A percentile compares a stretch with the other conserved stretches of the same genome.
Evolutionary conservation across 805 yeast species (phyloP).

Genomic region (Hanseniaspora nectarophila): DNA sequence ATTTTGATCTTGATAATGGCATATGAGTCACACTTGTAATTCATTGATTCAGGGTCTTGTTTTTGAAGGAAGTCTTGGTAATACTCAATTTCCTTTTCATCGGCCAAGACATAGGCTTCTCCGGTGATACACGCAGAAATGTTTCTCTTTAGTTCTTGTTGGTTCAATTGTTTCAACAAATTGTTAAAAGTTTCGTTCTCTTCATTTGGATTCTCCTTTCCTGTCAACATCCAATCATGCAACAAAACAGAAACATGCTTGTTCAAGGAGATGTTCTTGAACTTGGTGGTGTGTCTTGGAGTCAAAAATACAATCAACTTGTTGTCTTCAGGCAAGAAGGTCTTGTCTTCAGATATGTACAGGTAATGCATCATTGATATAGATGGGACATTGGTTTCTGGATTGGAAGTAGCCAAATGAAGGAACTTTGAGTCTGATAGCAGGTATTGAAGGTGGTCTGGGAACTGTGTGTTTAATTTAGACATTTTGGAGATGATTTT

Average conservation of each 20-base stretch:
- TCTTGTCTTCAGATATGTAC: constrained; percentile 37
- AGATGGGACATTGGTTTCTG: constrained; percentile 56
- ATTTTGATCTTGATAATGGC: constrained; percentile 57
- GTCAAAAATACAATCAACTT: constrained; percentile 58
- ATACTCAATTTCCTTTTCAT: constrained; percentile 40
- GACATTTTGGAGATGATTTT: neutral
- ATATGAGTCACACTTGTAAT: constrained; percentile 34
- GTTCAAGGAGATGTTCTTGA: constrained; percentile 52
- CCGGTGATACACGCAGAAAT: constrained; percentile 61
- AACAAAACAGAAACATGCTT: constrained; percentile 71
- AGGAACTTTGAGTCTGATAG: constrained; percentile 55
- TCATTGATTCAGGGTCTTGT: constrained; percentile 49
- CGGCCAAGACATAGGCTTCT: constrained; percentile 41
- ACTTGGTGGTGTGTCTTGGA: constrained; percentile 60
- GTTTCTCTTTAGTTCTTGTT: constrained; percentile 50
- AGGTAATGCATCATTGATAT: constrained; percentile 88
- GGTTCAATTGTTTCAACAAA: constrained; percentile 64
- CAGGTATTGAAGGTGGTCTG: constrained; percentile 33
- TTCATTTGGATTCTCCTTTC: constrained; percentile 5
- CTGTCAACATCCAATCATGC: constrained; percentile 78
- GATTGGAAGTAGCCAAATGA: constrained; percentile 69
- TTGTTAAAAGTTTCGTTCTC: constrained; percentile 38
- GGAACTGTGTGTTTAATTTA: constrained; percentile 22
- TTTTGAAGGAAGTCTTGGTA: constrained; percentile 51
- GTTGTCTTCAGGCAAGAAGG: constrained; percentile 31